phyloP scores from a whole-genome alignment of 202 grass and related monocot species.

The Elaeis oleifera region DNA sequence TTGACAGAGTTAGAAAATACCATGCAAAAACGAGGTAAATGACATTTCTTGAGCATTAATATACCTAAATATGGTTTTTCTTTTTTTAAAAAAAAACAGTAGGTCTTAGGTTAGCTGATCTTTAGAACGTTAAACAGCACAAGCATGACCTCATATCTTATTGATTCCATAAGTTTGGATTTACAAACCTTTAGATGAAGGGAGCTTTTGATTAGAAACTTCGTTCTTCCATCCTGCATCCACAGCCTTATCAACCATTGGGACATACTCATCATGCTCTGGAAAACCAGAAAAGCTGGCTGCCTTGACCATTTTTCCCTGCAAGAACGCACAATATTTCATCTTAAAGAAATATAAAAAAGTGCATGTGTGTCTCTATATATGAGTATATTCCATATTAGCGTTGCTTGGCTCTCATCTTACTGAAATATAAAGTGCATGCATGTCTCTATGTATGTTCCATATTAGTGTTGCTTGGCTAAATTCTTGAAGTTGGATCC shows the following conservation, averaged over 20 bases:
- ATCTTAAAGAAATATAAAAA: not conserved
- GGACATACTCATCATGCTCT: constrained; percentile 47
- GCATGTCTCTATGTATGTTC: too few relatives aligned
- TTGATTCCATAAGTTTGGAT: not conserved
- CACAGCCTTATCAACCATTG: constrained; percentile 86
- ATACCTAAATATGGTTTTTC: too few relatives aligned
- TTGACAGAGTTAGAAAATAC: too few relatives aligned
- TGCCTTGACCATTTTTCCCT: constrained; percentile 65
- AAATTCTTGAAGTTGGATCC: too few relatives aligned
- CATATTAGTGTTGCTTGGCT: too few relatives aligned
- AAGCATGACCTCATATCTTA: not conserved
- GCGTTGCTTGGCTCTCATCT: too few relatives aligned
- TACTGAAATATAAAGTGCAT: too few relatives aligned
- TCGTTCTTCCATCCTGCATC: constrained; percentile 72
- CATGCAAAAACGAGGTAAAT: too few relatives aligned
- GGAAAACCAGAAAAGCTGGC: constrained; percentile 52
- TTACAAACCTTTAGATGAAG: constrained; percentile 38
- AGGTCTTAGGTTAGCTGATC: not conserved
- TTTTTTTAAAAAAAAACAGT: not conserved
- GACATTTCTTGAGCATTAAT: too few relatives aligned
- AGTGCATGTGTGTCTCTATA: not conserved
- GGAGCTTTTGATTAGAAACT: constrained; percentile 23
- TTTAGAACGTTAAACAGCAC: not conserved
- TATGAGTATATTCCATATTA: too few relatives aligned
- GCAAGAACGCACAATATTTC: constrained; percentile 12